Evolutionary conservation across 2,329 filamentous ascomycete species (phyloP).

Genomic region (Sarocladiaceae sp.): DNA sequence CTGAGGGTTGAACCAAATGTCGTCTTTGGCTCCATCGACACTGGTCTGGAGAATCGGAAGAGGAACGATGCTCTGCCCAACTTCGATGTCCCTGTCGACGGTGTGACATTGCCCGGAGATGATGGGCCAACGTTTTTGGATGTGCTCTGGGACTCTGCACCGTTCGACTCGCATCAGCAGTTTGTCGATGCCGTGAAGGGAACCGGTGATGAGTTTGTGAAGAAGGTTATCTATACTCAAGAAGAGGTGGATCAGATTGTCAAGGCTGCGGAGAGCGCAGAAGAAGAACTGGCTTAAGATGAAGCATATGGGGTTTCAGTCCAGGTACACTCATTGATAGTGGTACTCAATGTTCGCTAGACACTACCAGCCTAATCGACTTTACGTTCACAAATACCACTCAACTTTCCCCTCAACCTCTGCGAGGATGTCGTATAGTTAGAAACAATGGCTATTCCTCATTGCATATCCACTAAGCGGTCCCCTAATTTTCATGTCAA

Average conservation of each 20-base stretch:
- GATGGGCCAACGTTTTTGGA: slow-evolving; percentile 27
- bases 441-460: too few species aligned
- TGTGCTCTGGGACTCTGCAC: slow-evolving; percentile 23
- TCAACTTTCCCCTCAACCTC: too few species aligned
- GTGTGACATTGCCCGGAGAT: slow-evolving; percentile 20
- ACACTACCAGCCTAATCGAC: too few species aligned
- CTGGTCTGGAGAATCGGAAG: slow-evolving; percentile 23
- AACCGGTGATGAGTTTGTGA: slow-evolving; percentile 18
- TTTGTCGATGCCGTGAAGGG: slow-evolving; percentile 19
- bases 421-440: too few species aligned
- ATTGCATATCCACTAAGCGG: too few species aligned
- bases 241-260: slow-evolving; percentile 20
- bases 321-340: too few species aligned
- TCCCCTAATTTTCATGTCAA: too few species aligned
- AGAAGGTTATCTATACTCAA: slow-evolving; percentile 17
- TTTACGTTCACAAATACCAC: too few species aligned
- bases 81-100: slow-evolving; percentile 24
- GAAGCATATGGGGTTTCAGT: too few species aligned
- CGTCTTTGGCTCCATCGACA: slow-evolving; percentile 20
- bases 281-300: slow-evolving; percentile 18
- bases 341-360: too few species aligned
- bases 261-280: slow-evolving; percentile 17
- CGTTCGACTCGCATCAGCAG: slow-evolving; percentile 19
- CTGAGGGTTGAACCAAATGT: slow-evolving; percentile 22
- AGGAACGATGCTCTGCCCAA: slow-evolving; percentile 22